Evolutionary conservation across 2,329 filamentous ascomycete genomes (phyloP).

Genomic region (Stachybotrys echinatus): DNA sequence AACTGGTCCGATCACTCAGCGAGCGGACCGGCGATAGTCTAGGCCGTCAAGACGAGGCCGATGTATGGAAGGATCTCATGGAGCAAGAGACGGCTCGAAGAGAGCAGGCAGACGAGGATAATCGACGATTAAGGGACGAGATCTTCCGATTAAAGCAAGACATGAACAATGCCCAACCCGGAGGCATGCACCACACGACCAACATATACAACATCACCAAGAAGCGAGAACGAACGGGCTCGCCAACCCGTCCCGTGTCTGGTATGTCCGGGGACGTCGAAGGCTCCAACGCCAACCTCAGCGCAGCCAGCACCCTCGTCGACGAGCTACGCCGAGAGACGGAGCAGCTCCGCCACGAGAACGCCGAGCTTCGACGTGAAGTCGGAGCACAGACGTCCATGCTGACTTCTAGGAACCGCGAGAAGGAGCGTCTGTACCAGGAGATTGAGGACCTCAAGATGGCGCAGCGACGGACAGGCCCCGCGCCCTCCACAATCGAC

Average conservation of each 20-base stretch:
- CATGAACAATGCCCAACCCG: constrained; percentile 27
- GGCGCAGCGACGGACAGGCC: constrained; percentile 66
- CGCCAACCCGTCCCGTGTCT: constrained; percentile 45
- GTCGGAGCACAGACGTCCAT: constrained; percentile 95
- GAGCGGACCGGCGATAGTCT: constrained; percentile 44
- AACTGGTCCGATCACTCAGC: constrained; percentile 60
- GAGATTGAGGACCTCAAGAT: constrained; percentile 97
- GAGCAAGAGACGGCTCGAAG: constrained; percentile 86
- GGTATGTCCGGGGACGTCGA: constrained; percentile 45
- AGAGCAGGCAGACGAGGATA: constrained; percentile 88
- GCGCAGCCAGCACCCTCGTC: constrained; percentile 60
- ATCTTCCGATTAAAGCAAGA: constrained; percentile 67
- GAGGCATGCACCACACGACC: constrained; percentile 51
- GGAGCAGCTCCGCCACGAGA: constrained; percentile 82
- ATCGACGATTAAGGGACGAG: constrained; percentile 77
- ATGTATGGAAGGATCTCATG: constrained; percentile 92
- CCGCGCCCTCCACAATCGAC: constrained; percentile 65
- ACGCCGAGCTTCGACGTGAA: constrained; percentile 84
- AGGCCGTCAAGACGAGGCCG: constrained; percentile 58
- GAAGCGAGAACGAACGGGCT: constrained; percentile 37
- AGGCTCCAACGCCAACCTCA: constrained; percentile 46
- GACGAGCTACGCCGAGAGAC: constrained; percentile 68
- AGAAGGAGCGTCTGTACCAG: constrained; percentile 91
- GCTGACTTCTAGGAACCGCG: constrained; percentile 90
- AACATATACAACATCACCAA: constrained; percentile 62